Evolutionary conservation across 805 yeast species (phyloP).

Genomic region (Starmerella sp.): DNA sequence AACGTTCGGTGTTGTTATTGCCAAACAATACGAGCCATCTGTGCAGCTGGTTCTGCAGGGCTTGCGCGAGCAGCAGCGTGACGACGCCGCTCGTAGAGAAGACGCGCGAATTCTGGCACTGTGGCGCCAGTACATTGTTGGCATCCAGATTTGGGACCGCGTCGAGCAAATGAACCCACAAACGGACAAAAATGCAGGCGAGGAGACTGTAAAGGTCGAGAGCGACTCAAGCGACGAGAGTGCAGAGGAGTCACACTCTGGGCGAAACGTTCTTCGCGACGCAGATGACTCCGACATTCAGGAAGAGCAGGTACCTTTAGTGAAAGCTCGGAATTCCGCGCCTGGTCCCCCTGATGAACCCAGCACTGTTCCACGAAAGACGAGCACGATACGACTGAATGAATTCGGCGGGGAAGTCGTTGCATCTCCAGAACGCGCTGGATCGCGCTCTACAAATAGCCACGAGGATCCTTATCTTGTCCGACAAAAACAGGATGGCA

Average conservation of each 20-base stretch:
- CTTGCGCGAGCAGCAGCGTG: constrained; percentile 39
- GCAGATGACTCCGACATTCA: too few relatives aligned
- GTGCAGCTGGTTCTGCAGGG: constrained; percentile 41
- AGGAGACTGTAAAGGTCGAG: background rate
- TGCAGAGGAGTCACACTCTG: background rate
- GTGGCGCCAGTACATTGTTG: constrained; percentile 31
- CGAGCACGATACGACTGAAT: background rate
- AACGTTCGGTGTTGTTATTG: constrained; percentile 67
- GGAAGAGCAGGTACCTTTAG: too few relatives aligned
- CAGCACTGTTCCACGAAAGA: background rate
- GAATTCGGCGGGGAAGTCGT: background rate
- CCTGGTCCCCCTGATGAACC: too few relatives aligned
- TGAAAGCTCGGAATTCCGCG: too few relatives aligned
- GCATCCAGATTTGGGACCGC: constrained; percentile 25
- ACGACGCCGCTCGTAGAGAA: constrained; percentile 31
- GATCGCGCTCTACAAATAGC: too few relatives aligned
- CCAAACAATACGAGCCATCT: constrained; percentile 50
- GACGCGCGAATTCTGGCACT: constrained; percentile 33
- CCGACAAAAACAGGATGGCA: background rate
- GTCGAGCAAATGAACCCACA: constrained; percentile 22
- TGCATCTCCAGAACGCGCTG: too few relatives aligned
- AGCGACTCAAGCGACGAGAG: background rate
- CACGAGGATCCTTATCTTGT: too few relatives aligned
- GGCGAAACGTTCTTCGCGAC: too few relatives aligned
- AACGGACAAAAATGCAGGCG: background rate